Evolutionary conservation across 257 asterid species (phyloP), one percentile per base, ranked within the genome.

Genomic region (Paulownia fortunei): DNA sequence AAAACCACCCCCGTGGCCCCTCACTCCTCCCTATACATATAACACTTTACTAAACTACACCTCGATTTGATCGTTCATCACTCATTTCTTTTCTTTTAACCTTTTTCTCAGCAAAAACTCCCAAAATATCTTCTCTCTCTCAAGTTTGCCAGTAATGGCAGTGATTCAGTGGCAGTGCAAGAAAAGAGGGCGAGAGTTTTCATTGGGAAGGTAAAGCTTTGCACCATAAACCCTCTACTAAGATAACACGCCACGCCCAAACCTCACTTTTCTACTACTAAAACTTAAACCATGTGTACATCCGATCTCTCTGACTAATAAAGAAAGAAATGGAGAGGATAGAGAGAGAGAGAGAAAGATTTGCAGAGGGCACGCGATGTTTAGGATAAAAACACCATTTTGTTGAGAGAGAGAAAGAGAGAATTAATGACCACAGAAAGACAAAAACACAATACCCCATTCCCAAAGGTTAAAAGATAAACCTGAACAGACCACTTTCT

Each of bases 181-280:
- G 87, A 88, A 90, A 89, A 89, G 85, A 79, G 82, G 78, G 89
- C 42, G 82, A 80, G 92, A 82, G 90, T 87, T 90, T 89, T 92
- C 97, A 88, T 94, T 80, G 98, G 97, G 97, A 94, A 94, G 97
- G 96, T 89, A 92, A 89, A 87, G 78, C 71, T 82, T 86, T 76
- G 80, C 84, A 42, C 67, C 66, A 21, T 56, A 71, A 30, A 8
- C 21, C 42, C 32, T n/a, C n/a, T n/a, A n/a, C 62, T n/a, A 30
- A 71, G 32, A 72, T 65, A 24, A 59, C 32, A 16, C 15, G 2
- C 2, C 66, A 44, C 39, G 11, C 30, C 27, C 54, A n/a, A n/a
- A n/a, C n/a, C n/a, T n/a, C n/a, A n/a, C 46, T 26, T 55, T 10
- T 4, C 9, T 10, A 0, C 32, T 37, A 37, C 7, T 8, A 64